A percentile compares a stretch with the other conserved stretches of the same genome.
Conservation (phyloP, 371 early-diverging fungal genomes). For the Actinomortierella wolfii region DNA sequence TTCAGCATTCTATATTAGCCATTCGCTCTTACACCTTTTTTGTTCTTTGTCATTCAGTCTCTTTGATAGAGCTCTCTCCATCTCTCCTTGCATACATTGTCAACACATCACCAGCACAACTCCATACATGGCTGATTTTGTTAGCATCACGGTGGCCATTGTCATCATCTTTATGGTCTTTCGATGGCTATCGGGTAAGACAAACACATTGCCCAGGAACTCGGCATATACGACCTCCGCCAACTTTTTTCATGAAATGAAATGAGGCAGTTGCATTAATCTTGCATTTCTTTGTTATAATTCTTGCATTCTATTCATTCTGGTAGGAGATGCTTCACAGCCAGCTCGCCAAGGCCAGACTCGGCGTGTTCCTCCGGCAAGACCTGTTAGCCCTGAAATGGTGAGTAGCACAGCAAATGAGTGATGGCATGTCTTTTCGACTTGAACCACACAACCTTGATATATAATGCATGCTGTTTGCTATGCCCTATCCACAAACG, state of each 20-base stretch:
- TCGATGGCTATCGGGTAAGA: constrained; percentile 76
- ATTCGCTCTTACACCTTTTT: background rate
- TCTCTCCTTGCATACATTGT: background rate
- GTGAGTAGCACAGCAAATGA: constrained; percentile 33
- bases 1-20: no score
- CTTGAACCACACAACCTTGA: no score
- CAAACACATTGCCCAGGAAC: background rate
- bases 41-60: background rate
- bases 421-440: background rate
- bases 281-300: background rate
- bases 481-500: no score
- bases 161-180: constrained; percentile 73
- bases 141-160: constrained; percentile 74
- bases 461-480: no score
- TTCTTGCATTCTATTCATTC: background rate
- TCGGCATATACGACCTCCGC: background rate
- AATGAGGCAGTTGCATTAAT: background rate
- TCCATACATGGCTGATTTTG: constrained; percentile 70
- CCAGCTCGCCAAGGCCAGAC: constrained; percentile 48
- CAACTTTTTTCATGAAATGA: background rate
- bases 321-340: constrained; percentile 48
- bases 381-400: constrained; percentile 67
- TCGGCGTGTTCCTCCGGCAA: constrained; percentile 51
- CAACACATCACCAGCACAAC: constrained; percentile 4
- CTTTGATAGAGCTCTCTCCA: background rate